Evolutionary conservation across 371 early-diverging fungal genomes (phyloP).

Genomic region (Apophysomyces variabilis): DNA sequence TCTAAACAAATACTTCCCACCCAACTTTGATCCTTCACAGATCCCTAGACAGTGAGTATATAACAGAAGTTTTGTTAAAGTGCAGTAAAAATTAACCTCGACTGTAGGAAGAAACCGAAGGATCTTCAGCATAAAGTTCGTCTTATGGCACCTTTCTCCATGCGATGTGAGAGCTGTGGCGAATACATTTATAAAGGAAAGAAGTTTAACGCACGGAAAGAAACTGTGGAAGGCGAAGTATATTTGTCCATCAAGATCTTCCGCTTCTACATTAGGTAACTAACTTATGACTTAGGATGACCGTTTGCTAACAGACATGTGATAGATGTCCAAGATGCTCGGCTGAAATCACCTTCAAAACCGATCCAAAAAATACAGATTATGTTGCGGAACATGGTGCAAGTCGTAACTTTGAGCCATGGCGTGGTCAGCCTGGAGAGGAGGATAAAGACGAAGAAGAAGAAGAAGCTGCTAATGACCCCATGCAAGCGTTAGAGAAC

Average conservation of each 20-base stretch:
- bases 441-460: constrained; percentile 65
- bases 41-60: constrained; percentile 52
- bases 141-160: constrained; percentile 97
- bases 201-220: constrained; percentile 97
- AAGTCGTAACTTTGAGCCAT: constrained; percentile 94
- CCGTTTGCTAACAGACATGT: neutral
- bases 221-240: constrained; percentile 79
- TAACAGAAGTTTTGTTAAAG: neutral
- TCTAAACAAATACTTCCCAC: constrained; percentile 93
- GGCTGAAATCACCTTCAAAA: constrained; percentile 96
- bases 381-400: constrained; percentile 96
- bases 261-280: constrained; percentile 89
- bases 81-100: constrained; percentile 37
- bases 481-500: constrained; percentile 94
- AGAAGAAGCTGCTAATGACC: constrained; percentile 86
- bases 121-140: constrained; percentile 92
- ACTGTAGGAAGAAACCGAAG: constrained; percentile 78
- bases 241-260: constrained; percentile 90
- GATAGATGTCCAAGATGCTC: constrained; percentile 91
- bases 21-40: constrained; percentile 89
- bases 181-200: constrained; percentile 97
- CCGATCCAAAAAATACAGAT: constrained; percentile 96
- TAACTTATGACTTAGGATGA: neutral
- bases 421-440: constrained; percentile 81
- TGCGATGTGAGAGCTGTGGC: constrained; percentile 96